A percentile compares a stretch with the other conserved stretches of the same genome.
Conservation (phyloP, 805 yeast species). For the Metschnikowia lachancei region DNA sequence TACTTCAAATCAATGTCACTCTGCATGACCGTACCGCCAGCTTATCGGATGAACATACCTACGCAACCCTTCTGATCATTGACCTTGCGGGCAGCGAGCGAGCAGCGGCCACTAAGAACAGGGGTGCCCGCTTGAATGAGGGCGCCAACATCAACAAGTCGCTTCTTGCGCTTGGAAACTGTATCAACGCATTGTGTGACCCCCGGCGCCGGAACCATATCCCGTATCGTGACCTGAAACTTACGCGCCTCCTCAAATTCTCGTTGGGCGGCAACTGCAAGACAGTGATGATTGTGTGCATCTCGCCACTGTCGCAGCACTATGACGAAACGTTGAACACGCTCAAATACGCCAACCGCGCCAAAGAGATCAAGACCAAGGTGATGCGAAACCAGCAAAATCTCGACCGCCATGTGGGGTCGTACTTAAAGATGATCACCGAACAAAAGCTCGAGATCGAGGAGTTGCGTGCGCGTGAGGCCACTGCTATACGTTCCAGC, state of each 20-base stretch:
- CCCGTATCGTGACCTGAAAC: constrained; percentile 88
- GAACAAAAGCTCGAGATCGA: constrained; percentile 76
- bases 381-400: constrained; percentile 69
- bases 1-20: constrained; percentile 71
- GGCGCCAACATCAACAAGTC: constrained; percentile 94
- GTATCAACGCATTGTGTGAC: constrained; percentile 88
- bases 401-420: constrained; percentile 78
- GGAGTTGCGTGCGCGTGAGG: constrained; percentile 58
- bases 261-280: constrained; percentile 93
- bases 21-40: constrained; percentile 62
- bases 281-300: constrained; percentile 94
- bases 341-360: constrained; percentile 85
- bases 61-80: constrained; percentile 80
- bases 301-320: constrained; percentile 81
- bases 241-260: constrained; percentile 81
- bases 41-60: constrained; percentile 62
- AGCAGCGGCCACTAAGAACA: constrained; percentile 83
- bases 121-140: constrained; percentile 78
- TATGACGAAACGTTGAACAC: constrained; percentile 93
- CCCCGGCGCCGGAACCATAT: constrained; percentile 65
- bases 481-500: constrained; percentile 38
- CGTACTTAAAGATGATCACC: constrained; percentile 78
- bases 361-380: constrained; percentile 85
- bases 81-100: constrained; percentile 96
- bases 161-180: constrained; percentile 84